Evolutionary conservation across 305 asterid genomes (phyloP).

Genomic region (Fraxinus latifolia): DNA sequence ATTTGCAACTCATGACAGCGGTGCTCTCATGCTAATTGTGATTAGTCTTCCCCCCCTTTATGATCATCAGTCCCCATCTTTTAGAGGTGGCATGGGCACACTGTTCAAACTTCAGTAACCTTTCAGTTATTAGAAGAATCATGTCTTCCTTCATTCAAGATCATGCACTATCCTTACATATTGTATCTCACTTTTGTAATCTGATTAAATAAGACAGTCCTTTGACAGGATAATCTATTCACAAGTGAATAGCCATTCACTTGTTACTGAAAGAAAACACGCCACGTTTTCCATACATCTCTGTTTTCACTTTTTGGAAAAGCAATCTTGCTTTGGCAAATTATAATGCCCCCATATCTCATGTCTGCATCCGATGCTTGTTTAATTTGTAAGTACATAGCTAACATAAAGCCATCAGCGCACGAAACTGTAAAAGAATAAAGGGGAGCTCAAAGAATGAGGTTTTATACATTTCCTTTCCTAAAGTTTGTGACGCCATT

Average conservation of each 20-base stretch:
- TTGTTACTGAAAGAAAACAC: neutral
- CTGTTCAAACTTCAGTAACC: neutral
- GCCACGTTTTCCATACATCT: neutral
- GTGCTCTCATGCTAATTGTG: neutral
- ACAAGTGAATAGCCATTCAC: neutral
- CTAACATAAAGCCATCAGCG: neutral
- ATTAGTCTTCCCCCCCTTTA: neutral
- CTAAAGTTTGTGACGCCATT: neutral
- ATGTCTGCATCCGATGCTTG: neutral
- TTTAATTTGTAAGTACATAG: neutral
- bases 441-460: neutral
- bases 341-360: neutral
- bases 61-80: neutral
- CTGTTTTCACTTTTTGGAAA: neutral
- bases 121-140: neutral
- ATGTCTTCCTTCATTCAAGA: neutral
- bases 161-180: neutral
- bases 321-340: neutral
- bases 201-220: neutral
- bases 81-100: neutral
- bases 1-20: neutral
- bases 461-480: constrained; percentile 8
- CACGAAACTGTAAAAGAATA: neutral
- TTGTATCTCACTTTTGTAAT: neutral
- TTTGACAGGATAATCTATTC: neutral